phyloP scores from a whole-genome alignment of 176 grass and related monocot species.

The Paspalum vaginatum region DNA sequence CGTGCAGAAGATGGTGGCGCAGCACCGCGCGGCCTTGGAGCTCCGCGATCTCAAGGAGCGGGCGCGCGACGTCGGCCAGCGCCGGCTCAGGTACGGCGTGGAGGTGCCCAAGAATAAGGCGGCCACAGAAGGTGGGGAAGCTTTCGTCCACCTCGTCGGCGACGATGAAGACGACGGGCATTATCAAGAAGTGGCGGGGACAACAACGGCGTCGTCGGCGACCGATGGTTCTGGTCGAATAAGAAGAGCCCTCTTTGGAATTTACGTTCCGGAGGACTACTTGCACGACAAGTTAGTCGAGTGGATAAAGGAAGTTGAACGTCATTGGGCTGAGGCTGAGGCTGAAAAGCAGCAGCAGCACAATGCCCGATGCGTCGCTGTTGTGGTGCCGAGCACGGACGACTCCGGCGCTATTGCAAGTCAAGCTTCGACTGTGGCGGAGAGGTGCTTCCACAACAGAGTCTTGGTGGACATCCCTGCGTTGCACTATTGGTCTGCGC shows the following conservation, averaged over 20 bases:
- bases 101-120: not conserved
- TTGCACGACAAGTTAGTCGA: not conserved
- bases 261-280: not conserved
- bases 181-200: not conserved
- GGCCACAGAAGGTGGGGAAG: not conserved
- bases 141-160: not conserved
- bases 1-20: not conserved
- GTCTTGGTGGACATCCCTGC: not conserved
- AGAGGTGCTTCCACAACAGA: not conserved
- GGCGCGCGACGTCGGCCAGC: not conserved
- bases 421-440: not conserved
- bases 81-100: constrained; percentile 28
- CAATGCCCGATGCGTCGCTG: not conserved
- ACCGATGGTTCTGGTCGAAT: not conserved
- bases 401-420: not conserved
- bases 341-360: too few species aligned
- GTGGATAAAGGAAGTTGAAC: not conserved
- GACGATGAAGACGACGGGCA: not conserved
- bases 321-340: too few species aligned
- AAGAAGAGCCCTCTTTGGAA: not conserved
- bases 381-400: not conserved
- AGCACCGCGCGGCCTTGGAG: not conserved
- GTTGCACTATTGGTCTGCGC: accelerated
- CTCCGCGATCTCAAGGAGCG: constrained; percentile 22
- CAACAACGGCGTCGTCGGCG: too few species aligned